Evolutionary conservation across 108 stramenopile species (phyloP).

Genomic region (Skeletonema tropicum): DNA sequence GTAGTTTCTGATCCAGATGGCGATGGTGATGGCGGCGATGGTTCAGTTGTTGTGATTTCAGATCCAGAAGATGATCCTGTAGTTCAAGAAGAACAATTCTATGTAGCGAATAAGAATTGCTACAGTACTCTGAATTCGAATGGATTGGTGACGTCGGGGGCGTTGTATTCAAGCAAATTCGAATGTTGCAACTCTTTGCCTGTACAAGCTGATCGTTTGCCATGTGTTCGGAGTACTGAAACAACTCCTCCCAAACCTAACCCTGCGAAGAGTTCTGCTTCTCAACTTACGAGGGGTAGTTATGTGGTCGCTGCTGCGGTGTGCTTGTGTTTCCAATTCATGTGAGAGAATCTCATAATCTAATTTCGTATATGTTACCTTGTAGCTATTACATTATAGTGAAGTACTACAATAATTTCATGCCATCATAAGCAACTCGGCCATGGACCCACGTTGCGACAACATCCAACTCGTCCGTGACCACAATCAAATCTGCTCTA

Average conservation of each 20-base stretch:
- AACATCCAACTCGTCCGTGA: conserved; percentile 33
- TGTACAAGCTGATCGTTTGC: neutral
- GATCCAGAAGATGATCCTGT: no score
- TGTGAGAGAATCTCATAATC: neutral
- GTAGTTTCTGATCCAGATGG: no score
- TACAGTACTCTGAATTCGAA: neutral
- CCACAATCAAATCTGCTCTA: conserved; percentile 33
- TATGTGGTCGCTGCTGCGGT: neutral
- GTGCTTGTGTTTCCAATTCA: conserved; percentile 4
- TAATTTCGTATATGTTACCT: neutral
- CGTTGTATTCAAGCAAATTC: neutral
- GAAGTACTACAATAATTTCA: neutral
- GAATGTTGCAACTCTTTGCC: neutral
- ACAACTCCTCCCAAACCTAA: no score
- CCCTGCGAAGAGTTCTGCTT: neutral
- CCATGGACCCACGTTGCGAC: conserved; percentile 32
- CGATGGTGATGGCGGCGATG: no score
- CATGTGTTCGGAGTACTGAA: neutral
- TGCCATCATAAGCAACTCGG: no score
- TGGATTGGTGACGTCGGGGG: neutral
- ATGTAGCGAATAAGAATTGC: neutral
- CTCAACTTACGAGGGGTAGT: neutral
- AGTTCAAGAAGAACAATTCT: neutral
- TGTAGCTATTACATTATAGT: neutral
- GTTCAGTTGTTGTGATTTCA: no score